phyloP scores from a whole-genome alignment of 1,139 yeast species.

The Yamadazyma blattariae region DNA sequence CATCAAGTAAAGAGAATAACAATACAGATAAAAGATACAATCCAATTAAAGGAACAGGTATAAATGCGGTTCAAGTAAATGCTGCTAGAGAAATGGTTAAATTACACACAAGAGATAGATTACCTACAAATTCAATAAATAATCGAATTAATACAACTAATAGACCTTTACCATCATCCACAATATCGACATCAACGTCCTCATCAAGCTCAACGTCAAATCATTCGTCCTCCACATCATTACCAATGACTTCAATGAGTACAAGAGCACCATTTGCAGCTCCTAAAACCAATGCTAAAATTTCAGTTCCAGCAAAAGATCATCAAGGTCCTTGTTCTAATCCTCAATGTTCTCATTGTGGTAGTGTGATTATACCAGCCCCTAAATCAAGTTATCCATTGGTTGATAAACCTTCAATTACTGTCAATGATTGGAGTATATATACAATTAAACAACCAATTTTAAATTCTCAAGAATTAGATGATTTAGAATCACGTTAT shows the following conservation, averaged over 20 bases:
- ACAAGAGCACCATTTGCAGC: background rate
- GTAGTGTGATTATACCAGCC: conserved; percentile 68
- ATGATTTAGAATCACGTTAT: conserved; percentile 53
- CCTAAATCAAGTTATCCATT: conserved; percentile 65
- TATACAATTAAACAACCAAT: conserved; percentile 76
- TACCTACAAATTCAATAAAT: conserved; percentile 3
- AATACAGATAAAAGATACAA: too few species aligned
- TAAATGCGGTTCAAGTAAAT: conserved; percentile 56
- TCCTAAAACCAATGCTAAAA: background rate
- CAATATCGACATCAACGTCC: background rate
- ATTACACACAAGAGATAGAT: conserved; percentile 37
- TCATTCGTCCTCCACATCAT: background rate
- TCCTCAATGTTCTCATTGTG: conserved; percentile 64
- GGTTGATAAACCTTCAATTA: conserved; percentile 62
- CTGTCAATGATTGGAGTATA: conserved; percentile 73
- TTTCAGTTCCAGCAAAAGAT: conserved; percentile 32
- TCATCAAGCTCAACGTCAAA: too few species aligned
- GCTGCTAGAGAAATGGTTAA: conserved; percentile 63
- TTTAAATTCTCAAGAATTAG: conserved; percentile 70
- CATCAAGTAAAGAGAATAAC: too few species aligned
- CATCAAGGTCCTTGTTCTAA: conserved; percentile 38
- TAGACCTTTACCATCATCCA: background rate
- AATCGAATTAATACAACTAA: background rate
- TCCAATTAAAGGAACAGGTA: too few species aligned
- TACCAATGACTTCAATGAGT: background rate